phyloP scores from a whole-genome alignment of 2,329 filamentous ascomycete genomes.

The Clarireedia paspali region DNA sequence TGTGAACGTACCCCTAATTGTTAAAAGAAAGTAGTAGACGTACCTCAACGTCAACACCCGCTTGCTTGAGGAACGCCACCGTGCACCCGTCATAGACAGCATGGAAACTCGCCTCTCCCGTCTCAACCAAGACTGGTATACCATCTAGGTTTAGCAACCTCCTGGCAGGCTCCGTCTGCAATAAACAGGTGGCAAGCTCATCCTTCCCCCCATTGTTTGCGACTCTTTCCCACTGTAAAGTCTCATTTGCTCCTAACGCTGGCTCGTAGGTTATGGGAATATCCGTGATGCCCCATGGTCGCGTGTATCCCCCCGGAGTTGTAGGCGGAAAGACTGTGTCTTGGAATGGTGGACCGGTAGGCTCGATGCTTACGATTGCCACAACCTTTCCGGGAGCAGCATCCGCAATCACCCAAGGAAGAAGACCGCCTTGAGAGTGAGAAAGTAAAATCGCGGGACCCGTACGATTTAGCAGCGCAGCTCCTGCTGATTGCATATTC shows the following conservation, averaged over 20 bases:
- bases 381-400: slow-evolving; percentile 34
- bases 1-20: too few relatives aligned
- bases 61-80: slow-evolving; percentile 36
- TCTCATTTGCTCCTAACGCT: neutral
- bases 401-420: slow-evolving; percentile 37
- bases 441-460: slow-evolving; percentile 20
- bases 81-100: slow-evolving; percentile 39
- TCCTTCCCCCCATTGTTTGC: neutral
- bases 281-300: slow-evolving; percentile 39
- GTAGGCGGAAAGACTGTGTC: slow-evolving; percentile 24
- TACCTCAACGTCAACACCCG: slow-evolving; percentile 29
- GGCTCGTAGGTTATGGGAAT: slow-evolving; percentile 38
- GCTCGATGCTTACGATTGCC: slow-evolving; percentile 38
- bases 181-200: slow-evolving; percentile 14
- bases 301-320: slow-evolving; percentile 23
- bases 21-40: too few relatives aligned
- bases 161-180: slow-evolving; percentile 32
- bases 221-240: neutral
- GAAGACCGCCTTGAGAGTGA: slow-evolving; percentile 39
- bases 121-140: slow-evolving; percentile 34
- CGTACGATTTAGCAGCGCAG: slow-evolving; percentile 25
- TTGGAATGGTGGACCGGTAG: slow-evolving; percentile 39
- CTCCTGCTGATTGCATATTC: slow-evolving; percentile 33
- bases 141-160: slow-evolving; percentile 31
- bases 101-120: slow-evolving; percentile 38